phyloP scores from a whole-genome alignment of 805 yeast species.

The Cyberlindnera amylophila region DNA sequence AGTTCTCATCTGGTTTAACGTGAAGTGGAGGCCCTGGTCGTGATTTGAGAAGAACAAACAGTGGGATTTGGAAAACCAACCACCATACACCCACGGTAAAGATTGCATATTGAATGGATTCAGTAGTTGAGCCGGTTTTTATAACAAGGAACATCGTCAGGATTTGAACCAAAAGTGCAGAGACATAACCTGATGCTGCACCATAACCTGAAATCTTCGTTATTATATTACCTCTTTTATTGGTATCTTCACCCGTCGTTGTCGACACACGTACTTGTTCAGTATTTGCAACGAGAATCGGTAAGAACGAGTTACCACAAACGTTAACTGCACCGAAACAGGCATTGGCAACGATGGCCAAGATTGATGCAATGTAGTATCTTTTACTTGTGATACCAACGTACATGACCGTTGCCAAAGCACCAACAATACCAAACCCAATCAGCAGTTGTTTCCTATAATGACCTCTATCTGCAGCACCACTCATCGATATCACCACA shows the following conservation, averaged over 20 bases:
- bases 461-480: constrained; percentile 62
- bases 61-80: constrained; percentile 66
- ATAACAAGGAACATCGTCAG: constrained; percentile 49
- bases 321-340: constrained; percentile 77
- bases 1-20: constrained; percentile 16
- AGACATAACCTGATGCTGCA: constrained; percentile 63
- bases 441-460: constrained; percentile 55
- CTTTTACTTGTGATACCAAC: constrained; percentile 35
- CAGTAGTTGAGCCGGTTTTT: constrained; percentile 34
- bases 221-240: constrained; percentile 36
- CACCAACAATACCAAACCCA: constrained; percentile 56
- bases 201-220: constrained; percentile 63
- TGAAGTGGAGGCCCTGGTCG: constrained; percentile 38
- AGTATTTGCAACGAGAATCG: constrained; percentile 48
- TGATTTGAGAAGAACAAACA: constrained; percentile 43
- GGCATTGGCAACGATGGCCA: constrained; percentile 61
- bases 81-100: constrained; percentile 74
- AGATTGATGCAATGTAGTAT: constrained; percentile 49
- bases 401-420: constrained; percentile 47
- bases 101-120: constrained; percentile 55
- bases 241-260: background rate
- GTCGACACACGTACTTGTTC: constrained; percentile 4
- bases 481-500: constrained; percentile 68
- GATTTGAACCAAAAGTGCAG: constrained; percentile 67
- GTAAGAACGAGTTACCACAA: constrained; percentile 72